Evolutionary conservation across 164 flowering plant genomes (phyloP).

Genomic region (Vitis labrusca): DNA sequence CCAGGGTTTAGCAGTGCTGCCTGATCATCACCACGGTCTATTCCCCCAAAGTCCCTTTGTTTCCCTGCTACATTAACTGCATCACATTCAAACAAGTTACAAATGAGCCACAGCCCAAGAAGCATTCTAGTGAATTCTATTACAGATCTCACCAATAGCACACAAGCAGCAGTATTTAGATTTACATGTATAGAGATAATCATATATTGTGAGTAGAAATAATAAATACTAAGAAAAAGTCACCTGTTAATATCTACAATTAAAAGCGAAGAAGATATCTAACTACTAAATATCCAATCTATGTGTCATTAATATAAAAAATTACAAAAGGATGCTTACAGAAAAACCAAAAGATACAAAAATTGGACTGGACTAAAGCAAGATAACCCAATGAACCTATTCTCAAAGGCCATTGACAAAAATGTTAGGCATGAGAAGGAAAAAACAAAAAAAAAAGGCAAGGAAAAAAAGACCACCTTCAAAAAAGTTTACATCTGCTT

Average conservation of each 20-base stretch:
- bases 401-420: background rate
- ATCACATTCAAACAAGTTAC: slow-evolving; percentile 4
- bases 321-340: background rate
- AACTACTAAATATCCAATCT: background rate
- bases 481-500: no score
- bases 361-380: background rate
- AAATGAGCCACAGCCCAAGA: background rate
- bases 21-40: slow-evolving; percentile 83
- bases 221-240: no score
- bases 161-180: no score
- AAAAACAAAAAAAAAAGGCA: no score
- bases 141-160: background rate
- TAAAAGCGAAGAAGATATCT: no score
- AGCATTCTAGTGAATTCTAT: background rate
- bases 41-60: slow-evolving; percentile 84
- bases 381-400: background rate
- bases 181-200: no score
- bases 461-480: no score
- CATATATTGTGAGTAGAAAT: no score
- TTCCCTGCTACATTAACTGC: slow-evolving; percentile 69
- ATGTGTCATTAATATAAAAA: background rate
- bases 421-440: background rate
- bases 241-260: no score
- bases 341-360: background rate
- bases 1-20: slow-evolving; percentile 81